Percentiles rank a stretch among this genome's conserved stretches.
Evolutionary conservation across 83 land plant species (phyloP).

Genomic region (Picea abies): DNA sequence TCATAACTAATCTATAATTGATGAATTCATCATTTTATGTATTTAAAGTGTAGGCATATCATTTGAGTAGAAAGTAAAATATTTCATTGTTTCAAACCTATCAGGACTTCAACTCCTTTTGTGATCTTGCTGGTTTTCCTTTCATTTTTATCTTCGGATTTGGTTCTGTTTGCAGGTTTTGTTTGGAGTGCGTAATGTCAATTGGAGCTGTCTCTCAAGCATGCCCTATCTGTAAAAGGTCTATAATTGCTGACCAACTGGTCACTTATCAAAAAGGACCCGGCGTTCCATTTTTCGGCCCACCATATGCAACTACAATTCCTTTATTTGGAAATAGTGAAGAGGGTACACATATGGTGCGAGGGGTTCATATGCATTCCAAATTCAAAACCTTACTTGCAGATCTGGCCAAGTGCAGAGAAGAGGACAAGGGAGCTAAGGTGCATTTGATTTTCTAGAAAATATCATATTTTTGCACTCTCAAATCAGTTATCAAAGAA

Average conservation of each 20-base stretch:
- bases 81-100: no score
- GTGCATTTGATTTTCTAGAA: conserved; percentile 6
- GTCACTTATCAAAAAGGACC: conserved; percentile 15
- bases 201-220: conserved; percentile 30
- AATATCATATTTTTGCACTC: not conserved
- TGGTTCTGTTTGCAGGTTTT: conserved; percentile 31
- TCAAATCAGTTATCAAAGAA: not conserved
- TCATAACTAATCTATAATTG: not conserved
- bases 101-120: no score
- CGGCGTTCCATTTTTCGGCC: not conserved
- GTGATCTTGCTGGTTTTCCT: not conserved
- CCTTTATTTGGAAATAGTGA: conserved; percentile 19
- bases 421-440: conserved; percentile 49
- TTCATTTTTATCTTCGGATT: not conserved
- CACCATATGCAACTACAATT: conserved; percentile 2
- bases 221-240: conserved; percentile 36
- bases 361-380: conserved; percentile 48
- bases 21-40: not conserved
- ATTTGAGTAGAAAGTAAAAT: no score
- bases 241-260: conserved; percentile 31
- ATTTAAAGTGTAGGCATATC: no score
- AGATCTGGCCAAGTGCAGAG: conserved; percentile 39
- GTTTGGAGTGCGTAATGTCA: conserved; percentile 50
- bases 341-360: conserved; percentile 19
- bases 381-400: conserved; percentile 43